These are phyloP conservation scores for Tripterygium wilfordii DNA, from an alignment of 177 flowering plant species.

Conservation along the genomic window DNA sequence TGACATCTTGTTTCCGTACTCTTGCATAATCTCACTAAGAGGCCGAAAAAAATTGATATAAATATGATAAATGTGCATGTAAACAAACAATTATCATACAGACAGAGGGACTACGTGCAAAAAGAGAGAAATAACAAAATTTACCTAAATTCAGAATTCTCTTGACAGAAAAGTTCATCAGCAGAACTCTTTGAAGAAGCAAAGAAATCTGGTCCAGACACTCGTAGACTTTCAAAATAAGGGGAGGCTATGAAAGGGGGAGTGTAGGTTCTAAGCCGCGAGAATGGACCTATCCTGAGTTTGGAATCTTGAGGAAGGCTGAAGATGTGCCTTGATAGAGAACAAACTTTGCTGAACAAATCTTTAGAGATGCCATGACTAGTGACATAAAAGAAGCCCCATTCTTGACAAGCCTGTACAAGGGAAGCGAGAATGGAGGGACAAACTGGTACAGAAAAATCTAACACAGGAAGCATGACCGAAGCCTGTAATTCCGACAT, in stretches of 20 bases:
- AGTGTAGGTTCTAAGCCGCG: slow-evolving; percentile 58
- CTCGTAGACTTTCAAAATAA: slow-evolving; percentile 66
- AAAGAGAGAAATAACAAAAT: too few species aligned
- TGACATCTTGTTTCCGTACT: slow-evolving; percentile 68
- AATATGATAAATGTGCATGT: slow-evolving; percentile 7
- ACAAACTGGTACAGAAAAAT: slow-evolving; percentile 50
- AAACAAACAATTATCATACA: not conserved
- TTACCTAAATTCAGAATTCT: slow-evolving; percentile 57
- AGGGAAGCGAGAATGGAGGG: slow-evolving; percentile 53
- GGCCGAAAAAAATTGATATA: slow-evolving; percentile 5
- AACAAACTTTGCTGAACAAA: slow-evolving; percentile 31
- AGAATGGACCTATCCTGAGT: slow-evolving; percentile 67
- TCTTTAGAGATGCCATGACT: slow-evolving; percentile 73
- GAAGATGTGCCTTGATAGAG: slow-evolving; percentile 45
- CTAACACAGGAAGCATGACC: slow-evolving; percentile 56
- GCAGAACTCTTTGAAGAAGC: slow-evolving; percentile 65
- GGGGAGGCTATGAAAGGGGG: slow-evolving; percentile 95
- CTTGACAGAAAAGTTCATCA: slow-evolving; percentile 34
- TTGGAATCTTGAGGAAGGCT: slow-evolving; percentile 52
- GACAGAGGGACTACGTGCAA: too few species aligned
- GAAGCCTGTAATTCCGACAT: slow-evolving; percentile 39
- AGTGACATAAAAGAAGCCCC: slow-evolving; percentile 84
- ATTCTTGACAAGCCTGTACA: slow-evolving; percentile 54
- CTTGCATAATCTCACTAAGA: slow-evolving; percentile 60
- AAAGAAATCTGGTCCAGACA: slow-evolving; percentile 76